These are phyloP conservation scores for Grosmannia serpens DNA, from an alignment of 2,329 filamentous ascomycete species.

Conservation along the genomic window DNA sequence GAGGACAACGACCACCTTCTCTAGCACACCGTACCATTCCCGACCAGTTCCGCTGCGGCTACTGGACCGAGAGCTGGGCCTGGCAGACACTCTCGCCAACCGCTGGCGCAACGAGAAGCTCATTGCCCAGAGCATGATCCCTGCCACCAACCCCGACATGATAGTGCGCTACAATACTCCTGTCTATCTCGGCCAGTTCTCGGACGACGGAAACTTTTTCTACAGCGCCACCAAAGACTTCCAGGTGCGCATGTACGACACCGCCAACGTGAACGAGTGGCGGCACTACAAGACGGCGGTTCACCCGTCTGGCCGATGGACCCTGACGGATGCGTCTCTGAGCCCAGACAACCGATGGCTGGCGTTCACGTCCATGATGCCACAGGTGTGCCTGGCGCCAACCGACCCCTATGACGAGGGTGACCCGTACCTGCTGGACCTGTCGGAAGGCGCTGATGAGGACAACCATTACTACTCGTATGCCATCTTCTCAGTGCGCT, in stretches of 20 bases:
- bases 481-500: conserved; percentile 80
- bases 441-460: conserved; percentile 36
- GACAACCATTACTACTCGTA: conserved; percentile 26
- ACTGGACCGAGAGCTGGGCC: conserved; percentile 70
- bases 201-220: conserved; percentile 94
- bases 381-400: conserved; percentile 70
- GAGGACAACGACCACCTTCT: neutral
- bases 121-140: conserved; percentile 65
- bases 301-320: conserved; percentile 88
- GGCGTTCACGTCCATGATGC: conserved; percentile 82
- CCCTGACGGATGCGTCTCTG: conserved; percentile 83
- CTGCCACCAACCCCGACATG: conserved; percentile 65
- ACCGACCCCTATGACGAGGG: conserved; percentile 75
- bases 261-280: conserved; percentile 90
- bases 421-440: conserved; percentile 69
- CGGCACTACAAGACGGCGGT: conserved; percentile 84
- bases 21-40: neutral
- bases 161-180: conserved; percentile 78
- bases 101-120: conserved; percentile 44
- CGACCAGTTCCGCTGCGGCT: conserved; percentile 51
- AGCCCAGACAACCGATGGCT: conserved; percentile 87
- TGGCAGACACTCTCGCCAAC: conserved; percentile 36
- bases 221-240: conserved; percentile 89
- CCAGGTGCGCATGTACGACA: conserved; percentile 93
- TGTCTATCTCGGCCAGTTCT: conserved; percentile 94